phyloP scores from a whole-genome alignment of 768 basidiomycete genomes.

The Mycena alexandri region DNA sequence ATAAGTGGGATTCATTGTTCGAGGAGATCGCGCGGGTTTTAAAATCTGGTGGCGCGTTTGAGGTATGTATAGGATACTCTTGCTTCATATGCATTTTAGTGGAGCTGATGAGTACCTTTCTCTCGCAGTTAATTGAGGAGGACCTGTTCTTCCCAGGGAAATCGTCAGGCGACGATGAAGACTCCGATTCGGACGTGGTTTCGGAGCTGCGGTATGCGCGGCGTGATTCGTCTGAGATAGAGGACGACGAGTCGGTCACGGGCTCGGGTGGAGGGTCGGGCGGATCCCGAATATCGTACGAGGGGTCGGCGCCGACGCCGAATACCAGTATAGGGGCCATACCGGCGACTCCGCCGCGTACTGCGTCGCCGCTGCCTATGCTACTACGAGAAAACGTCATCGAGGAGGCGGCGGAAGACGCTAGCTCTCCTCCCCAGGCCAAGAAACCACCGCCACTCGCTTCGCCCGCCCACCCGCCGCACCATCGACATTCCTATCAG shows the following conservation, averaged over 20 bases:
- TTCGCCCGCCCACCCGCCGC: conserved; percentile 22
- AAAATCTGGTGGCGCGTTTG: conserved; percentile 80
- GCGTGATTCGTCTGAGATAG: background rate
- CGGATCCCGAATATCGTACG: conserved; percentile 33
- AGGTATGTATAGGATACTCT: conserved; percentile 54
- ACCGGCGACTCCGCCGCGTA: conserved; percentile 42
- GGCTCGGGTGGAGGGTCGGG: conserved; percentile 22
- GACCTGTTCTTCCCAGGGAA: conserved; percentile 80
- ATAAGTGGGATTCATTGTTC: conserved; percentile 75
- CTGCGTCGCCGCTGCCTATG: conserved; percentile 40
- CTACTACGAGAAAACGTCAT: conserved; percentile 35
- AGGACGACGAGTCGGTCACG: conserved; percentile 26
- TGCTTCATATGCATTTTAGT: conserved; percentile 12
- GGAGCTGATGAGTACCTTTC: conserved; percentile 1
- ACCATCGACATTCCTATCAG: conserved; percentile 31
- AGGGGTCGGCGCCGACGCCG: conserved; percentile 34
- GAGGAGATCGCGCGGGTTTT: conserved; percentile 80
- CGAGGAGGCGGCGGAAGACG: conserved; percentile 39
- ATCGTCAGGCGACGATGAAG: conserved; percentile 50
- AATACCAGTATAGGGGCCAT: conserved; percentile 37
- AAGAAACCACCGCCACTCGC: conserved; percentile 35
- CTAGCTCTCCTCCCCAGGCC: conserved; percentile 30
- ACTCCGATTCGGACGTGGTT: conserved; percentile 44
- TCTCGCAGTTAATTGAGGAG: conserved; percentile 75
- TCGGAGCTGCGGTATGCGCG: conserved; percentile 41